Base-by-base conservation (phyloP, 2,329 filamentous ascomycete species). In the Epichloe typhina region DNA sequence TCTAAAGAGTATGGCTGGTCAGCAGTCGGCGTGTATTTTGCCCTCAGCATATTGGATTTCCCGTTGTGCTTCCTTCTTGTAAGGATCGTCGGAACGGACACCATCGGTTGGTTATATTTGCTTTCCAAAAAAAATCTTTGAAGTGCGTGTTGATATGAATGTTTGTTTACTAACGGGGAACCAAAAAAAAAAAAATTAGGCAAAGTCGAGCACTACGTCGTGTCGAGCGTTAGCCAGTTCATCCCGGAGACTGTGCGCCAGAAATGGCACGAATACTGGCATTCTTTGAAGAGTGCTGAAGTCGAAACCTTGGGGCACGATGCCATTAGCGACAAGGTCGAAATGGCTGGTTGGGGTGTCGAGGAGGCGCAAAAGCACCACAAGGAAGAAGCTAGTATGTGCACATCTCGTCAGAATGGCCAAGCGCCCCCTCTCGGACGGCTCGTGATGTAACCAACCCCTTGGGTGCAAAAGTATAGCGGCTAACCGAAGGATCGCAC, bases 61-160 rank as follows among this genome's bases (percentile, higher is more conserved):
- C 93, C 93, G 0, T 87, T 97, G 64, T 97, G 91, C 70, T 98
- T 95, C 70, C 69, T 95, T 50, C 80, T 93, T 9, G 93, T 98
- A 45, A 79, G 84, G 52, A 72, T 82, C 49, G 76, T 95, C 2
- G 93, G 93, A 15, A 86, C 87, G 0, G 93, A 98, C 26, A 79
- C 79, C 50, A 93, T 98, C 61, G 90, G 88, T 75, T 68, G 72
- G 71, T 54, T 44, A 8, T 7, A 21, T 15, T 11, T 35, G 17
- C 17, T 31, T 31, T 36, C 19, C 44, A n/a, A 17, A 37, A 4
- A 4, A n/a, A 8, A 17, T 46, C 35, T 12, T 42, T 38, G 2
- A 33, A 9, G 35, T 13, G 21, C 7, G 12, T 41, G 23, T 17
- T 35, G 2, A 12, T 15, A 12, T 35, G 12, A 6, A 17, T 3